Base-by-base conservation (phyloP, 2,329 filamentous ascomycete species). In the Alternaria triticimaculans region DNA sequence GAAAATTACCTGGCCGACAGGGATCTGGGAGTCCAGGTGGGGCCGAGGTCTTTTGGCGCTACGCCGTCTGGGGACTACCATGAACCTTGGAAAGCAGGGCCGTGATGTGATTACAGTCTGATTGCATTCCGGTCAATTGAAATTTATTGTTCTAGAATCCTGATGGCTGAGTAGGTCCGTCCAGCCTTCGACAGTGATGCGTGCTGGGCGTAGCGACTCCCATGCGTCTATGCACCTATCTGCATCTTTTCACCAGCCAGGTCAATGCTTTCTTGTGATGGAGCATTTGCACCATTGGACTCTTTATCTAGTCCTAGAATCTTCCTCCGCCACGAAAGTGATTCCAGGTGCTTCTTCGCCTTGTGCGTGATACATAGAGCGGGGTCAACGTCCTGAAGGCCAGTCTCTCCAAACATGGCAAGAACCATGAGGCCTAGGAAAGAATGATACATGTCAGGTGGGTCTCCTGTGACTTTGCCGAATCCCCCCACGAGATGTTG, bases 361-460 rank as follows among this genome's bases (percentile, higher is more conserved):
- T 89, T 86, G 25, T 85, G 81, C 67, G 91, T 94, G 43, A 95
- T 87, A 74, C 93, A 97, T 55, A 97, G 82, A 1, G 87, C 87
- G 0, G 91, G 86, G 77, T 98, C 93, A 53, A 97, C 85, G 20
- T 83, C 80, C 66, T 90, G 91, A 41, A 98, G 77, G 0, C 87
- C 87, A 1, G 85, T 78, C 69, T 97, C 92, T 8, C 88, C 88
- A 78, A 94, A 87, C 15, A 92, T 87, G 0, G 90, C 89, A 43
- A 99, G 83, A 1, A 92, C 90, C 2, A 93, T 92, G 33, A 98
- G 86, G 0, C 94, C 96, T 28, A 98, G 87, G 77, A 94, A 97
- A 0, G 92, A 92, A 77, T 99, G 96, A 70, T 97, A 93, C 25
- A 98, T 85, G 80, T 93, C 90, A 82, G 81, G 78, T 60, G 82